Evolutionary conservation across 2,329 filamentous ascomycete genomes (phyloP), one percentile per base, ranked within the genome.

Genomic region (Aspergillus piperis): DNA sequence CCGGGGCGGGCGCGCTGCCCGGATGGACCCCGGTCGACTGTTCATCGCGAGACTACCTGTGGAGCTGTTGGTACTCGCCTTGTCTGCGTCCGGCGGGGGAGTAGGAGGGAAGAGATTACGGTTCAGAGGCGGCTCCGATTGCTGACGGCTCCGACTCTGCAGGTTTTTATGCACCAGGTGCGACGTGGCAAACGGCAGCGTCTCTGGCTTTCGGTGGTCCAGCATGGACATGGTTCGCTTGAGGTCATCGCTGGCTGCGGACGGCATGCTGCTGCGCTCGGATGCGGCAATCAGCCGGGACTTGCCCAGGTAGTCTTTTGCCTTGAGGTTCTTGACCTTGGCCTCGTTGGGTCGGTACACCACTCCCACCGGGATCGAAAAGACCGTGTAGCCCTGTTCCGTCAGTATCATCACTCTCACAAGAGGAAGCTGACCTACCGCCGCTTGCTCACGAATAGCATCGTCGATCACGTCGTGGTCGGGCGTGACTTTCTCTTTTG

Each of bases 401-500:
- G 25, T 57, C 38, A 56, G 48, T 25, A 36, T 8, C 30, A 11
- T 17, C 19, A 5, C 11, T 2, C 3, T n/a, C 10, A 21, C 25
- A 10, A 13, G 5, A 17, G 15, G n/a, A 6, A 38, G 1, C 8
- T 27, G 10, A 56, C 64, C 30, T 82, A 95, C 92, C 84, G 97
- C 92, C 62, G 95, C 95, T 71, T 93, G 88, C 75, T 98, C 95
- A 57, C 86, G 83, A 67, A 99, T 98, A 4, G 95, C 95, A 77
- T 99, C 95, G 71, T 99, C 93, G 66, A 99, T 99, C 64, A 99
- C 95, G 74, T 96, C 91, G 79, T 99, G 95, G 70, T 98, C 94
- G 57, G 94, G 89, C 1, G 96, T 93, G 51, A 95, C 91, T 81
- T 98, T 98, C 78, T 98, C 95, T 77, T 96, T 95, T 25, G 91